Base-by-base conservation (phyloP, 106 monocot genomes). In the Platanthera guangdongensis region DNA sequence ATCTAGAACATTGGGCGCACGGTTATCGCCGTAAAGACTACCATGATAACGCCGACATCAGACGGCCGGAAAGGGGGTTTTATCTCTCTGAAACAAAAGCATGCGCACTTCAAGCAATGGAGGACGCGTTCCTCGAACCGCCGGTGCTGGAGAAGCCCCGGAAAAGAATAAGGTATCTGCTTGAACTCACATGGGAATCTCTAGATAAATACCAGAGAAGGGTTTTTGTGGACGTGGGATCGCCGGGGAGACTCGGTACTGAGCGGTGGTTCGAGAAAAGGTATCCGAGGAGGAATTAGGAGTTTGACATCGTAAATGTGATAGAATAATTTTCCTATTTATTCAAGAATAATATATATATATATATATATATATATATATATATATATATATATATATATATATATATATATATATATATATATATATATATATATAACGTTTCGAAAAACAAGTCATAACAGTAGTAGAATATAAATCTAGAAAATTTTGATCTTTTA, bases 291-390 rank as follows among this genome's bases (percentile, higher is more conserved):
- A 68, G 68, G 51, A 59, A 75, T 9, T 46, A 39, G 3, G 39
- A 78, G 18, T 81, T 88, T 64, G 81, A 85, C 78, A 76, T 82
- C 18, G 51, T 80, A n/a, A n/a, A n/a, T n/a, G n/a, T n/a, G n/a
- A n/a, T n/a, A n/a, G n/a, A n/a, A n/a, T n/a, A n/a, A n/a, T n/a
- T n/a, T n/a, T n/a, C n/a, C n/a, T n/a, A n/a, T n/a, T n/a, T n/a
- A n/a, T n/a, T n/a, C n/a, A n/a, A n/a, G n/a, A n/a, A n/a, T n/a
- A n/a, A n/a, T n/a, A n/a, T n/a, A n/a, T n/a, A n/a, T n/a, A n/a
- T n/a, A n/a, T n/a, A n/a, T n/a, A n/a, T n/a, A n/a, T n/a, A n/a
- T n/a, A n/a, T n/a, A n/a, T n/a, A n/a, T n/a, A n/a, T n/a, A n/a
- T n/a, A n/a, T n/a, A n/a, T n/a, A n/a, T n/a, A n/a, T n/a, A n/a